Conservation (phyloP, 805 yeast genomes). For the Candida yuanshanica region DNA sequence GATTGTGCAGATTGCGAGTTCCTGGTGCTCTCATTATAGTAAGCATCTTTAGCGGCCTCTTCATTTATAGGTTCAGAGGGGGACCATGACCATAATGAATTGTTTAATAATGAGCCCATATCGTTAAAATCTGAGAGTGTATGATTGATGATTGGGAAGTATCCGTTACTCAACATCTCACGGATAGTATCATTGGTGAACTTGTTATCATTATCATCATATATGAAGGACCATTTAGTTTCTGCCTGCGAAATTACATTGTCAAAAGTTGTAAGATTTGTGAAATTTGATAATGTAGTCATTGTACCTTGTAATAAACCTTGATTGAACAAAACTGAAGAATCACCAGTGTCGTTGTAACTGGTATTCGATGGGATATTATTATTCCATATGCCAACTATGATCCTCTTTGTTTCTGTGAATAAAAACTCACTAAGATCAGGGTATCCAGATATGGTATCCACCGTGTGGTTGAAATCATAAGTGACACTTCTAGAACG, state of each 20-base stretch:
- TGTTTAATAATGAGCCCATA: conserved; percentile 28
- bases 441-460: conserved; percentile 27
- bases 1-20: conserved; percentile 14
- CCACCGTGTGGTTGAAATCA: conserved; percentile 7
- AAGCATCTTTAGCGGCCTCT: conserved; percentile 15
- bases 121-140: conserved; percentile 21
- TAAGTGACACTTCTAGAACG: conserved; percentile 16
- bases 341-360: conserved; percentile 24
- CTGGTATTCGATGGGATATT: conserved; percentile 25
- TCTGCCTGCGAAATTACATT: neutral
- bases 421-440: conserved; percentile 30
- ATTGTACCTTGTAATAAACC: conserved; percentile 5
- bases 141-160: conserved; percentile 55
- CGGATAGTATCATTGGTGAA: conserved; percentile 36
- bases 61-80: conserved; percentile 41
- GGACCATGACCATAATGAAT: conserved; percentile 73
- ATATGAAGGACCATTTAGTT: conserved; percentile 32
- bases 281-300: neutral
- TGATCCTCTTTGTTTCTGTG: conserved; percentile 27
- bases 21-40: conserved; percentile 10
- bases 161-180: conserved; percentile 49
- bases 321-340: conserved; percentile 17
- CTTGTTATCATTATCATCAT: conserved; percentile 37
- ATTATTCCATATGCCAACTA: conserved; percentile 31
- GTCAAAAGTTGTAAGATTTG: neutral